Percentiles rank a stretch among this genome's conserved stretches.
Evolutionary conservation across 139 green algal species (phyloP).

Genomic region (Volvox reticuliferus): DNA sequence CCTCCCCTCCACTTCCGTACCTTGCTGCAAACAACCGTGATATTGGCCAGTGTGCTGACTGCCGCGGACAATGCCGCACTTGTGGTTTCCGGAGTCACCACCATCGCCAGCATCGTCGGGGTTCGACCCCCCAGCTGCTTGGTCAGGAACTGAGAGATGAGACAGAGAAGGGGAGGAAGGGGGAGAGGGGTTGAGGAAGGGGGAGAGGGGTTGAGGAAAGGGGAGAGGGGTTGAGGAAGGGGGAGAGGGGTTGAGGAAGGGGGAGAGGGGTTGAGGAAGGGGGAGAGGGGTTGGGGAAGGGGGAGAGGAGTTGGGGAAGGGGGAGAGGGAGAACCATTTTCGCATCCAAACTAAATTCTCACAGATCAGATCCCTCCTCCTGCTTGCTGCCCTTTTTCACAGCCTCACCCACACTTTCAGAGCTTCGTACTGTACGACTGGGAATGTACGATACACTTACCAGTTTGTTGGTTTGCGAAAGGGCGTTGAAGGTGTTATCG

Average conservation of each 20-base stretch:
- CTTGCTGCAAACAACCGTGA: not conserved
- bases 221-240: not conserved
- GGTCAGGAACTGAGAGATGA: not conserved
- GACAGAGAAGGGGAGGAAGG: not conserved
- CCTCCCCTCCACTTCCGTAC: not conserved
- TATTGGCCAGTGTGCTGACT: not conserved
- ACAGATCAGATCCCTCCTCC: no score
- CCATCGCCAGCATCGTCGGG: not conserved
- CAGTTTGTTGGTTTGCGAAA: not conserved
- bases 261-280: no score
- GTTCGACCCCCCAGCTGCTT: not conserved
- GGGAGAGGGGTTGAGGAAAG: no score
- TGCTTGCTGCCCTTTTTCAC: no score
- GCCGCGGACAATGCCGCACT: not conserved
- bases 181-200: not conserved
- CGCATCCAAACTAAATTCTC: no score
- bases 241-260: not conserved
- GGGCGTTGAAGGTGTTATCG: slow-evolving; percentile 16
- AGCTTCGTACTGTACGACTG: no score
- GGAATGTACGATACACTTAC: not conserved
- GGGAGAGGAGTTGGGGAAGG: not conserved
- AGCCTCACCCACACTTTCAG: no score
- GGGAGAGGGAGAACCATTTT: not conserved
- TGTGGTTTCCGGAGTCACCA: not conserved
- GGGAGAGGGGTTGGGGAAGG: no score